Evolutionary conservation across 768 basidiomycete species (phyloP), one percentile per base, ranked within the genome.

Genomic region (Serendipita vermifera): DNA sequence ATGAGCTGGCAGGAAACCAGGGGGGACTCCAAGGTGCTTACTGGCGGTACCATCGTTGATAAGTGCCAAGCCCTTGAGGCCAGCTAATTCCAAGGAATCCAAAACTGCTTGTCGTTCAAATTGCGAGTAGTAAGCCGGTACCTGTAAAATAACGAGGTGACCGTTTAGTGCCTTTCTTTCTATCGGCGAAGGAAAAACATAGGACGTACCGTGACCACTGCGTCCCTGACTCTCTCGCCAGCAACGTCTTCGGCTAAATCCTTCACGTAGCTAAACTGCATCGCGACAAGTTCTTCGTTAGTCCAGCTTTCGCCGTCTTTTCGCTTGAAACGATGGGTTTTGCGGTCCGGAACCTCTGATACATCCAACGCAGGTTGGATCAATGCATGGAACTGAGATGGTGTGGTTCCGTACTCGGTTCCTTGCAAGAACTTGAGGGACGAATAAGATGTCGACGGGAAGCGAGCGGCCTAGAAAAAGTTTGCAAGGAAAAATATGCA

Each of bases 51-150:
- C 94, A 62, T 99, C 96, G 62, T 92, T 86, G 55, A 99, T 79
- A 58, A 98, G 74, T 0, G 87, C 83, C 31, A 97, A 72, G 1
- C 85, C 82, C 26, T 78, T 79, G 41, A 99, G 71, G 2, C 93
- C 96, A 14, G 92, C 81, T 40, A 98, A 80, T 64, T 96, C 94
- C 33, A 92, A 77, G 14, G 94, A 91, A 67, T 97, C 94, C 27
- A 82, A 80, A 35, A 98, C 78, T 2, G 94, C 87, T 68, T 92
- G 86, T 11, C 93, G 81, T 66, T 99, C 90, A 64, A 83, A 83
- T 64, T 93, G 88, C 11, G 86, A 80, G 72, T 83, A 98, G 72
- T 81, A 92, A 1, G 87, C 77, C 0, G 94, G 96, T 14, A 97
- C 64, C 66, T 67, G 53, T 2, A 15, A 14, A 3, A 29, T 15